Base-by-base conservation (phyloP, 2,329 filamentous ascomycete genomes). In the Pseudogymnoascus sp. region DNA sequence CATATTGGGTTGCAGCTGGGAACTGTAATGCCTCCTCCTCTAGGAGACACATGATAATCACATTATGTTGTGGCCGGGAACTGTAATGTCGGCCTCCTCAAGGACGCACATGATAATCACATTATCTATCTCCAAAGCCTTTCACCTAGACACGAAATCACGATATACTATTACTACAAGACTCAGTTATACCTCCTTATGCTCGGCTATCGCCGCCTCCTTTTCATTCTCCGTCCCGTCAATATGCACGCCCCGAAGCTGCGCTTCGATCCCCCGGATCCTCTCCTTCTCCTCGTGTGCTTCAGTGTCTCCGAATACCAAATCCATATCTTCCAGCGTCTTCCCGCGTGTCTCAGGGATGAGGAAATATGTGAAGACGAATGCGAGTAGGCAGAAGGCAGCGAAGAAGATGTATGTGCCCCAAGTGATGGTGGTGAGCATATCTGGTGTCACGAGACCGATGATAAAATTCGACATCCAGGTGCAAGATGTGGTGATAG, bases 401-500 rank as follows among this genome's bases (percentile, higher is more conserved):
- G 80, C 81, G 65, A 87, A 88, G 75, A 88, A 87, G 53, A 85
- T 77, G 66, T 86, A 87, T 10, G 80, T 80, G 9, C 81, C 80
- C 70, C 76, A 83, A 3, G 72, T 74, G 6, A 77, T 82, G 15
- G 79, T 78, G 53, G 82, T 75, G 4, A 88, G 77, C 67, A 88
- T 80, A 4, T 79, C 79, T 0, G 82, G 83, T 0, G 81, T 84
- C 21, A 83, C 80, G n/a, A 83, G 75, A 15, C 82, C 81, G 64
- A 72, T 69, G 46, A 72, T 78, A 37, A 86, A 86, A 69, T 87
- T 86, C 70, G 80, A 83, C 21, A 84, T 72, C 78, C 83, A 87
- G 64, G 81, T 85, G 21, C 79, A 79, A 65, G 78, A 82, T 0
- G 81, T 83, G 3, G 82, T 82, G 7, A 88, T 75, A 0, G 83